Evolutionary conservation across 164 flowering plant species (phyloP).

Genomic region (Saururus chinensis): DNA sequence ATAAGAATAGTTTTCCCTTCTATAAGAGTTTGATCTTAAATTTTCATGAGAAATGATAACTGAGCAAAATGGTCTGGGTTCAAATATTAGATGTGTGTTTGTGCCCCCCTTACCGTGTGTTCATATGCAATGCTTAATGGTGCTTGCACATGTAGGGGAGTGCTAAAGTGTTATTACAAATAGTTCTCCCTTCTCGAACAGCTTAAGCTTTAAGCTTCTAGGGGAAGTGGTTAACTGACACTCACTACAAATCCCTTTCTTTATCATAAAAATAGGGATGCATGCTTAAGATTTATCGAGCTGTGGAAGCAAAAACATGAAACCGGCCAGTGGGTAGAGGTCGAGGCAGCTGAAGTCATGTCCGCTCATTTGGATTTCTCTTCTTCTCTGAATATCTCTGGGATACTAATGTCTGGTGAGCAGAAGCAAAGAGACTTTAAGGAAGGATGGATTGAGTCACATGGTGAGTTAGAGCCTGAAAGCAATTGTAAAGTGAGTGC

Average conservation of each 20-base stretch:
- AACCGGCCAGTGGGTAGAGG: slow-evolving; percentile 88
- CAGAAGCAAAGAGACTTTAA: slow-evolving; percentile 18
- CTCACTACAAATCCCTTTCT: too few species aligned
- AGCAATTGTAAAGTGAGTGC: neutral
- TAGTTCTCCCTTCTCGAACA: too few species aligned
- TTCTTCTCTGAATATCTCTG: slow-evolving; percentile 44
- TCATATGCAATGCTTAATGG: too few species aligned
- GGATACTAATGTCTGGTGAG: slow-evolving; percentile 33
- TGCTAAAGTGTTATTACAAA: too few species aligned
- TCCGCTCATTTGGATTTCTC: slow-evolving; percentile 35
- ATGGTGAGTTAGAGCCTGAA: neutral
- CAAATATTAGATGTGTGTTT: too few species aligned
- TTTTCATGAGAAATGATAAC: too few species aligned
- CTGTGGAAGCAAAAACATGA: slow-evolving; percentile 93
- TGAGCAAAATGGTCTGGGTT: too few species aligned
- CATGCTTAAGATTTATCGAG: slow-evolving; percentile 57
- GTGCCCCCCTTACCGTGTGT: too few species aligned
- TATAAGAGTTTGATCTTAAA: slow-evolving; percentile 11
- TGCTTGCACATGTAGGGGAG: too few species aligned
- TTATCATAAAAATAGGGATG: slow-evolving; percentile 46
- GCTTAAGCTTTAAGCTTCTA: too few species aligned
- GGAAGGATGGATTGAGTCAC: slow-evolving; percentile 10
- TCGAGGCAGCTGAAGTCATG: slow-evolving; percentile 66
- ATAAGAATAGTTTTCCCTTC: neutral
- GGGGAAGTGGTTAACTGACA: too few species aligned